Conservation (phyloP, 2,329 filamentous ascomycete genomes). For the Onygenales sp. region DNA sequence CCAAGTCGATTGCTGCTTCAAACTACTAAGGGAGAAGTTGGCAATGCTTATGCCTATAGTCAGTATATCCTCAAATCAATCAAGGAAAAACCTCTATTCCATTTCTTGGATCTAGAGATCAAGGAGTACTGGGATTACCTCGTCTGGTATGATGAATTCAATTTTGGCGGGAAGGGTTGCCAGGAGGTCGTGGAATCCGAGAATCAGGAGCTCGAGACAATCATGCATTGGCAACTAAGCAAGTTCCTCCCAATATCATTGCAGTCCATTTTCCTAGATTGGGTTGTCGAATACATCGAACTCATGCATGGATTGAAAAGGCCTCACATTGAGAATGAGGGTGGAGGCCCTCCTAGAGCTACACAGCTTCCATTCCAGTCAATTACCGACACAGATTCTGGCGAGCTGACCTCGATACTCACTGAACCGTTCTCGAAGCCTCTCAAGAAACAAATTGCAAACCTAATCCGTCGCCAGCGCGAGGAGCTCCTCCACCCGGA, state of each 20-base stretch:
- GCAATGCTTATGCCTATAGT: conserved; percentile 91
- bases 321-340: conserved; percentile 43
- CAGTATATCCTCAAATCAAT: conserved; percentile 98
- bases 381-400: conserved; percentile 49
- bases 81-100: conserved; percentile 87
- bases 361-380: conserved; percentile 53
- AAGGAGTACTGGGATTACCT: conserved; percentile 99
- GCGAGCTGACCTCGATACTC: conserved; percentile 56
- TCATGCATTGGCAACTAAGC: conserved; percentile 98
- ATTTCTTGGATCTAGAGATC: conserved; percentile 94
- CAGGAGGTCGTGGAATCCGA: conserved; percentile 67
- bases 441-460: conserved; percentile 76
- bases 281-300: conserved; percentile 90
- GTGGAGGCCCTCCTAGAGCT: conserved; percentile 45
- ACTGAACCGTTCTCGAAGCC: conserved; percentile 81
- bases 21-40: conserved; percentile 92
- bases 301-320: conserved; percentile 85
- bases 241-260: conserved; percentile 75
- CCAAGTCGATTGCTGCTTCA: conserved; percentile 83
- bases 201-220: conserved; percentile 71
- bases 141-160: conserved; percentile 98
- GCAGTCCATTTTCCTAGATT: conserved; percentile 79
- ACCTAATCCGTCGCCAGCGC: conserved; percentile 75
- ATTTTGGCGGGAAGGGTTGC: conserved; percentile 92
- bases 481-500: conserved; percentile 84